Base-by-base conservation (phyloP, 129 eudicot species). In the Logfia minima region DNA sequence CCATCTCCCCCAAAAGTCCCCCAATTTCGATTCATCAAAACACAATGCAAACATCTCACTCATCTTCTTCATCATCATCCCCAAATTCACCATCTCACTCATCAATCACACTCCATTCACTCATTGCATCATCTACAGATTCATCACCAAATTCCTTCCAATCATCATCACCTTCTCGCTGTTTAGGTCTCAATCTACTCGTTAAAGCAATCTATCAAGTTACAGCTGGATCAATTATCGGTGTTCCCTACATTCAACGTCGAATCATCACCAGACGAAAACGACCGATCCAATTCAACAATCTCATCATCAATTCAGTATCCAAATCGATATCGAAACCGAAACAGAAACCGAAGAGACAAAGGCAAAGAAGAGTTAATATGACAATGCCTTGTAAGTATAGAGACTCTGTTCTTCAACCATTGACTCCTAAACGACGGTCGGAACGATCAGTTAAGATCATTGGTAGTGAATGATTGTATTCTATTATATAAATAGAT, bases 181-280 rank as follows among this genome's bases (percentile, higher is more conserved):
- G 96, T 61, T 56, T 74, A 55, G 96, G 96, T 63, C 88, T 90
- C 23, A 90, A 90, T 82, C 92, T 90, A 18, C 96, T 90, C 31
- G 96, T 87, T 0, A 90, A 90, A 53, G 96, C 96, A 51, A 86
- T 90, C 75, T 86, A 87, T 71, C 90, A 83, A 61, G 96, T 88
- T 19, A 81, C 79, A 17, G 92, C 84, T 17, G 96, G 96, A 28
- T 90, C 96, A 3, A 85, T 81, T 2, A 83, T 90, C 8, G 96
- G 92, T 18, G 92, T 87, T 14, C 96, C 96, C 0, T 90, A 90
- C 77, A 87, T 90, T 19, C 96, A 90, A 75, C 80, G 37, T 70
- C 83, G 76, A 85, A 85, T 53, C 53, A 8, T 80, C 6, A 80
- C 84, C 75, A 39, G 84, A 74, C 67, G 84, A 74, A 74, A 64